Conservation (phyloP, 164 flowering plant genomes). For the Tetrastigma voinierianum region DNA sequence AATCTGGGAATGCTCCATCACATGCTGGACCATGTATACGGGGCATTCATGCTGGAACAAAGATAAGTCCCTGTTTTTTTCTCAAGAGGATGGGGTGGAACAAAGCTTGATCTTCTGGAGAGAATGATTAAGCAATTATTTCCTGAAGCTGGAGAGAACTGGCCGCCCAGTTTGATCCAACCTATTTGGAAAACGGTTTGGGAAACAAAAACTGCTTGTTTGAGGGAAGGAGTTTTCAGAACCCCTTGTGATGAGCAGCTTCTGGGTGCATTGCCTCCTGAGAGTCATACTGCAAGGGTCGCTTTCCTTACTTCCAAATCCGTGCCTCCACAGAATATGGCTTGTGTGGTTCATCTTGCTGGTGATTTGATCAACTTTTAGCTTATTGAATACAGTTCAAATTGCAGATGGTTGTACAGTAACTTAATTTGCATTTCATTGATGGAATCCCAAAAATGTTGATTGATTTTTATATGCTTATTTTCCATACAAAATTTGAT, state of each 20-base stretch:
- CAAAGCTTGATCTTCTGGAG: slow-evolving; percentile 77
- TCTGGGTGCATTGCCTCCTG: slow-evolving; percentile 86
- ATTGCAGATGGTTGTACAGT: too few relatives aligned
- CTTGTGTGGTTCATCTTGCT: slow-evolving; percentile 98
- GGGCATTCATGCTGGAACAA: slow-evolving; percentile 84
- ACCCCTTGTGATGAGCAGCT: slow-evolving; percentile 82
- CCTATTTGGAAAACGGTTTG: slow-evolving; percentile 90
- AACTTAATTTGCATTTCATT: too few relatives aligned
- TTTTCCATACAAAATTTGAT: too few relatives aligned
- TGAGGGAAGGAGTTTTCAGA: slow-evolving; percentile 83
- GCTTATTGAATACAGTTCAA: neutral
- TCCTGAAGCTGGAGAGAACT: slow-evolving; percentile 63
- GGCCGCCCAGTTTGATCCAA: slow-evolving; percentile 73
- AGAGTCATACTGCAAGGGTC: slow-evolving; percentile 79
- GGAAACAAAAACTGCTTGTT: slow-evolving; percentile 76
- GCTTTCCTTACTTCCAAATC: slow-evolving; percentile 80
- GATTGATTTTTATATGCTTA: too few relatives aligned
- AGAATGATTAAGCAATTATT: slow-evolving; percentile 73
- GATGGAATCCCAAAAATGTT: too few relatives aligned
- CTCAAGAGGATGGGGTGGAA: slow-evolving; percentile 95
- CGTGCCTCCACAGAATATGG: slow-evolving; percentile 66
- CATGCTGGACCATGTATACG: slow-evolving; percentile 90
- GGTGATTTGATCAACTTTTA: slow-evolving; percentile 38
- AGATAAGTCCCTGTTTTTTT: slow-evolving; percentile 80
- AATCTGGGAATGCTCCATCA: slow-evolving; percentile 88